Evolutionary conservation across 306 rosid genomes (phyloP).

Genomic region (Vigna unguiculata): DNA sequence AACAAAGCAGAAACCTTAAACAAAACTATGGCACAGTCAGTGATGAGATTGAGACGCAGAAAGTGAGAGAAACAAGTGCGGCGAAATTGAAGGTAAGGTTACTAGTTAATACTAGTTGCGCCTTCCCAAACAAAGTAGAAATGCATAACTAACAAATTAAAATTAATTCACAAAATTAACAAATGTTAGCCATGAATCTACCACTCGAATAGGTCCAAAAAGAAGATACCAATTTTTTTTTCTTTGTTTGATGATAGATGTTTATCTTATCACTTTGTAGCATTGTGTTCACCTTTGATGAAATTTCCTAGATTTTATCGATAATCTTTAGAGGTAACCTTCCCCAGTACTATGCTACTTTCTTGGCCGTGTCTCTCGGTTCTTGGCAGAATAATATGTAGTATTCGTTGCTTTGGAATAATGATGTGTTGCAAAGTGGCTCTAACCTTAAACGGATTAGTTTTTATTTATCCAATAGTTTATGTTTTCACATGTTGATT

Average conservation of each 20-base stretch:
- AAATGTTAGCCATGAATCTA: neutral
- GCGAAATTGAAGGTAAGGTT: conserved; percentile 30
- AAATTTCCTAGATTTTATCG: neutral
- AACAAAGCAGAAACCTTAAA: neutral
- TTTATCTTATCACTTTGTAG: conserved; percentile 9
- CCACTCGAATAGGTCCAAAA: conserved; percentile 29
- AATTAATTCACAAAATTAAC: neutral
- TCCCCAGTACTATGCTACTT: conserved; percentile 5
- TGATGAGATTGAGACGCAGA: neutral
- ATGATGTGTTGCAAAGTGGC: no score
- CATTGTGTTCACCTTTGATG: neutral
- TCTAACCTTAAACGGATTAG: no score
- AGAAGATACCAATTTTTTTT: neutral
- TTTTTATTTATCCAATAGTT: no score
- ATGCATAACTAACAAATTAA: neutral
- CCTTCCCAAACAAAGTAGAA: conserved; percentile 19
- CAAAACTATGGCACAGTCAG: conserved; percentile 2
- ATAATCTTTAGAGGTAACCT: neutral
- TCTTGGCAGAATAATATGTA: neutral
- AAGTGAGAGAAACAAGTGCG: conserved; percentile 19
- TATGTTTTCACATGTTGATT: neutral
- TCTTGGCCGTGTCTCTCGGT: conserved; percentile 7
- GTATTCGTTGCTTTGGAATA: neutral
- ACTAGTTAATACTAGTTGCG: conserved; percentile 9
- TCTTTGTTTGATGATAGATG: neutral